Percentiles rank a stretch among this genome's conserved stretches.
phyloP scores from a whole-genome alignment of 768 basidiomycete genomes.

The Agrocybe praecox region DNA sequence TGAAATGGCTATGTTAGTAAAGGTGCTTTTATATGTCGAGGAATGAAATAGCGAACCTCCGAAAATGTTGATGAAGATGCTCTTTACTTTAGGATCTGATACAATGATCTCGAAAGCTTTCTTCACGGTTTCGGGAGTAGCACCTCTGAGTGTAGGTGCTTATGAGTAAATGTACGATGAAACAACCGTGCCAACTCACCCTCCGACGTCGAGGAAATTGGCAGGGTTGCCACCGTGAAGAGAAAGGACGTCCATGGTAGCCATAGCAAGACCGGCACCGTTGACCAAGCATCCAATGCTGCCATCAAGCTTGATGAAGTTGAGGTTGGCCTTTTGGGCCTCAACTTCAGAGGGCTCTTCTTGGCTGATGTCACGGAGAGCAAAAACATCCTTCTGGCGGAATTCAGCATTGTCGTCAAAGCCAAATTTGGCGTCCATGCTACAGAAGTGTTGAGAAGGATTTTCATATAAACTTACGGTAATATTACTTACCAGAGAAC shows the following conservation, averaged over 20 bases:
- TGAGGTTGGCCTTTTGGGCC: constrained; percentile 93
- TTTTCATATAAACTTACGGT: too few species aligned
- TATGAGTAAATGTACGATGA: background rate
- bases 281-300: constrained; percentile 97
- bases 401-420: constrained; percentile 99
- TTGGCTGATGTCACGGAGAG: constrained; percentile 88
- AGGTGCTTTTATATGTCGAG: background rate
- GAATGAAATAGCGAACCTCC: constrained; percentile 54
- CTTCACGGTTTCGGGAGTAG: constrained; percentile 99
- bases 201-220: constrained; percentile 99
- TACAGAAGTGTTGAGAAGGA: too few species aligned
- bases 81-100: constrained; percentile 90
- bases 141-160: constrained; percentile 59
- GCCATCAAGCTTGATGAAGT: constrained; percentile 99
- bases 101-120: constrained; percentile 98
- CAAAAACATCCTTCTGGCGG: constrained; percentile 90
- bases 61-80: constrained; percentile 98
- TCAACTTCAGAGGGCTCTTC: constrained; percentile 98
- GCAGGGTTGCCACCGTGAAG: constrained; percentile 96
- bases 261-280: constrained; percentile 98
- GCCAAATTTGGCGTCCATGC: constrained; percentile 99
- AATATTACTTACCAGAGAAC: constrained; percentile 95
- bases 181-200: constrained; percentile 43
- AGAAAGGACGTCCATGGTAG: constrained; percentile 99
- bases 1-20: constrained; percentile 21